A percentile compares a stretch with the other conserved stretches of the same genome.
phyloP scores from a whole-genome alignment of 768 basidiomycete genomes.

The Suillus lakei region DNA sequence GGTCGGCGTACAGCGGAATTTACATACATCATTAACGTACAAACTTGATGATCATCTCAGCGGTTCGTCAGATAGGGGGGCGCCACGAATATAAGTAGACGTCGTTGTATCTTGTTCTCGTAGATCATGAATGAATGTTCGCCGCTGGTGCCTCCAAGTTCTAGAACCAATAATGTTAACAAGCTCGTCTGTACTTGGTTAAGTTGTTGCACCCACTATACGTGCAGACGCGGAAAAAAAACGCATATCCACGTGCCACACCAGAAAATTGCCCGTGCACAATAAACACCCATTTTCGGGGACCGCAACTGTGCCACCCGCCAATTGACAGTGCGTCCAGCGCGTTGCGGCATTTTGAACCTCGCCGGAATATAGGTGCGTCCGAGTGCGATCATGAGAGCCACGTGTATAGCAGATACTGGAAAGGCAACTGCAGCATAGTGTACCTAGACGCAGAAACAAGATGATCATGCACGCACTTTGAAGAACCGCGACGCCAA shows the following conservation, averaged over 20 bases:
- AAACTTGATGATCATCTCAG: neutral
- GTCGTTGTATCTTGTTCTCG: neutral
- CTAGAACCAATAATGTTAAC: neutral
- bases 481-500: neutral
- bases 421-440: neutral
- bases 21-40: constrained; percentile 1
- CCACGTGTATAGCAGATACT: neutral
- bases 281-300: neutral
- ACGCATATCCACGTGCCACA: neutral
- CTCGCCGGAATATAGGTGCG: neutral
- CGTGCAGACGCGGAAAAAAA: neutral
- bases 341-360: neutral
- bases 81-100: neutral
- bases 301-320: neutral
- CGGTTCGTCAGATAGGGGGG: neutral
- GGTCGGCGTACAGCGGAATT: neutral
- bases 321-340: neutral
- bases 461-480: neutral
- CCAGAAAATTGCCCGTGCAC: neutral
- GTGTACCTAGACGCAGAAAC: neutral
- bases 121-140: neutral
- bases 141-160: neutral
- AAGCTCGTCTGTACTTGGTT: neutral
- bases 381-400: neutral
- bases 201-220: neutral